A percentile compares a stretch with the other conserved stretches of the same genome.
These are phyloP conservation scores for Polyporus tsugae DNA, from an alignment of 1,284 basidiomycete species.

Conservation along the genomic window DNA sequence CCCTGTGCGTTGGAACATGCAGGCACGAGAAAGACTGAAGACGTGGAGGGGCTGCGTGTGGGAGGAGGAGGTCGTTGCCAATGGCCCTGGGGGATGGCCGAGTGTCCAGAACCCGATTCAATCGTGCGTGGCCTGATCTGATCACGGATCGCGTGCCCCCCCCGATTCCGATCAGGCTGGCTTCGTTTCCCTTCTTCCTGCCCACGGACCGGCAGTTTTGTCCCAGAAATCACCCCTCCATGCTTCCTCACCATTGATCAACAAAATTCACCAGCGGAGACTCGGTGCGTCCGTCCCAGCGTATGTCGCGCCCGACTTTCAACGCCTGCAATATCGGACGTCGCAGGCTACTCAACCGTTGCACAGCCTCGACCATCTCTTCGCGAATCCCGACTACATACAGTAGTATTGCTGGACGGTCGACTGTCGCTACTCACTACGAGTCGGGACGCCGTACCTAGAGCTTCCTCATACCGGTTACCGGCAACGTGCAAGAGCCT, in stretches of 20 bases:
- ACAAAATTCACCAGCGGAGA: neutral
- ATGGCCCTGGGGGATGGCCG: neutral
- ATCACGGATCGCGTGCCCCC: neutral
- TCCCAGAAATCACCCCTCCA: neutral
- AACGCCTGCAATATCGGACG: neutral
- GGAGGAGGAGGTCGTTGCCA: neutral
- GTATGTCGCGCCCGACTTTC: neutral
- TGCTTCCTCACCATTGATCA: neutral
- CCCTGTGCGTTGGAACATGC: neutral
- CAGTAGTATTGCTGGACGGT: neutral
- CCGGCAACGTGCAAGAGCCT: neutral
- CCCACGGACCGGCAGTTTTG: neutral
- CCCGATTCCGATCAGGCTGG: slow-evolving; percentile 4
- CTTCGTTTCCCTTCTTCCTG: slow-evolving; percentile 7
- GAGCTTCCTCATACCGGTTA: neutral
- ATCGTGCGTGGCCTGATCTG: neutral
- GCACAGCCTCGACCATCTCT: neutral
- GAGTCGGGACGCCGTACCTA: neutral
- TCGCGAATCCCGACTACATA: neutral
- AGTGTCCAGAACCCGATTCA: neutral
- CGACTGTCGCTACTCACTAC: neutral
- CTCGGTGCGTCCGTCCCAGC: slow-evolving; percentile 1
- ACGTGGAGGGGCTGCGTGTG: slow-evolving; percentile 1
- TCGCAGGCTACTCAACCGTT: neutral
- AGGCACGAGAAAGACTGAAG: neutral